Evolutionary conservation across 83 land plant genomes (phyloP), one percentile per base, ranked within the genome.

Genomic region (Picea abies): DNA sequence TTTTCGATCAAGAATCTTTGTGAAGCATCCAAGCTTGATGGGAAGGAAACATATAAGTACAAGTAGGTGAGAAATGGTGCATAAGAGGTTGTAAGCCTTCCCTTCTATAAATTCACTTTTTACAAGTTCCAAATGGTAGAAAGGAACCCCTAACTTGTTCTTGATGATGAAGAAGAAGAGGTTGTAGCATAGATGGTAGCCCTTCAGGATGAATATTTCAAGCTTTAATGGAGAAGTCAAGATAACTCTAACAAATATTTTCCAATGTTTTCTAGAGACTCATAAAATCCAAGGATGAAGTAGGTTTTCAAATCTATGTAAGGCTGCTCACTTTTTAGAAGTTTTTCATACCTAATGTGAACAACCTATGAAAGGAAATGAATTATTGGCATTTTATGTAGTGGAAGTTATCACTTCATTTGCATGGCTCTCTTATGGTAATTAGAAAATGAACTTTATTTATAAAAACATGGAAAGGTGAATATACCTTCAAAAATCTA

Each of bases 81-180:
- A 0, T 90, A 86, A 78, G 99, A 97, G 91, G 41, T 83, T 20
- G 99, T 90, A 10, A 92, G 85, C 58, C 86, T 97, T 23, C 94
- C 90, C 0, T 97, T 97, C 84, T 97, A 93, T 66, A 58, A 82
- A 9, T 86, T 93, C 80, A 93, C 90, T 79, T 89, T 93, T 67
- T 93, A 92, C 84, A 95, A 90, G 93, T 93, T 97, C 84, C 83
- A 84, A 89, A 98, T 98, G 2, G 93, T 84, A 5, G 93, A 90
- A 84, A 92, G 78, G 85, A 97, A 97, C 80, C 93, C 93, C 62
- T 95, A 97, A 83, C 91, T 97, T 86, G 98, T 82, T 14, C 70
- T 97, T 66, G 96, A 97, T 84, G 96, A 96, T 10, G 96, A 96
- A 39, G 99, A 96, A 68, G 99, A 96, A 73, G 99, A 94, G 82